These are phyloP conservation scores for Ogataea salicorniae DNA, from an alignment of 805 yeast genomes.

Conservation along the genomic window DNA sequence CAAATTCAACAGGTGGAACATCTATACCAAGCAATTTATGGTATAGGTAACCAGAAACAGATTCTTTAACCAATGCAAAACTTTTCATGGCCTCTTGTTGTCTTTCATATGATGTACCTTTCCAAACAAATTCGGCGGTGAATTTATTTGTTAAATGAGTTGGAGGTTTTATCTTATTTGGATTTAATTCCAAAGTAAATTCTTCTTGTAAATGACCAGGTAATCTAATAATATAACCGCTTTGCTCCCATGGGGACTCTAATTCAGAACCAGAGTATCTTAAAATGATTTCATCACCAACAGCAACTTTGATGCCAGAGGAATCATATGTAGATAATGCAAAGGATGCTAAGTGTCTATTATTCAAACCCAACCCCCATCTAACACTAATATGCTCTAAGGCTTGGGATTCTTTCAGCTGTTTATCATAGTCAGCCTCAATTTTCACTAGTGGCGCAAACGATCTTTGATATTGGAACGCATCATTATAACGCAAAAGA, in stretches of 20 bases:
- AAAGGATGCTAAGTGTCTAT: slow-evolving; percentile 65
- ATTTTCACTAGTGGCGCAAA: slow-evolving; percentile 78
- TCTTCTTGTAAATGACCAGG: slow-evolving; percentile 65
- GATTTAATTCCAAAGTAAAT: slow-evolving; percentile 63
- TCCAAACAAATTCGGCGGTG: slow-evolving; percentile 87
- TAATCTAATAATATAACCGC: slow-evolving; percentile 64
- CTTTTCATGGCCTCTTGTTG: slow-evolving; percentile 72
- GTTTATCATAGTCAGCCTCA: slow-evolving; percentile 77
- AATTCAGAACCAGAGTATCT: slow-evolving; percentile 49
- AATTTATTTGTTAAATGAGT: slow-evolving; percentile 59
- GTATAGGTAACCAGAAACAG: slow-evolving; percentile 70
- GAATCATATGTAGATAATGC: slow-evolving; percentile 62
- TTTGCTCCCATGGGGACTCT: slow-evolving; percentile 64
- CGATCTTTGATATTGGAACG: slow-evolving; percentile 76
- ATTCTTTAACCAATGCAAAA: slow-evolving; percentile 66
- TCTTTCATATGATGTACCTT: slow-evolving; percentile 73
- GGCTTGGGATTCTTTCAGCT: slow-evolving; percentile 70
- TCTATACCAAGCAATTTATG: slow-evolving; percentile 79
- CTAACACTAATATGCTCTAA: slow-evolving; percentile 64
- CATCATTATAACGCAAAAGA: slow-evolving; percentile 72
- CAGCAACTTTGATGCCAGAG: slow-evolving; percentile 61
- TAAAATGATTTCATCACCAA: slow-evolving; percentile 78
- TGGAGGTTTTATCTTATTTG: slow-evolving; percentile 46
- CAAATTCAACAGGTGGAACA: slow-evolving; percentile 56
- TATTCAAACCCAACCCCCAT: slow-evolving; percentile 69